These are phyloP conservation scores for Bryopsis sp. DNA, from an alignment of 139 green algal species.

Conservation along the genomic window DNA sequence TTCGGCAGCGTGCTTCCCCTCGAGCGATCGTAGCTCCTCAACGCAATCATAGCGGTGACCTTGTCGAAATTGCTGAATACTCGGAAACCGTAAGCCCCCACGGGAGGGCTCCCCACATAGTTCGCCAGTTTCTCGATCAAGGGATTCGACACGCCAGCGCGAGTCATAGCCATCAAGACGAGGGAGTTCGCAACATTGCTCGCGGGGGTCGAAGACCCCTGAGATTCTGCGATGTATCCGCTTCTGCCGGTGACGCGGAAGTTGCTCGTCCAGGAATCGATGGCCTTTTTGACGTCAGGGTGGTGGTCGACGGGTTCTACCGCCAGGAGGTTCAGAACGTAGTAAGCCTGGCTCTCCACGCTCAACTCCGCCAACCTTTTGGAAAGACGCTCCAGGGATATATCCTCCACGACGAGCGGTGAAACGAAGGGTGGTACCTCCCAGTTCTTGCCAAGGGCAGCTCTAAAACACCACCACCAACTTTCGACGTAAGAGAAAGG, in stretches of 20 bases:
- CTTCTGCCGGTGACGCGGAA: constrained; percentile 34
- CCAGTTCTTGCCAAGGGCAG: no score
- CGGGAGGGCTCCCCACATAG: constrained; percentile 19
- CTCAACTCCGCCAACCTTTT: neutral
- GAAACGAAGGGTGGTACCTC: no score
- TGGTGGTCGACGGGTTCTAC: neutral
- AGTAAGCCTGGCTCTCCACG: constrained; percentile 1
- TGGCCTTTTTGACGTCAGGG: neutral
- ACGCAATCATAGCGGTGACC: constrained; percentile 18
- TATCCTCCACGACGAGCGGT: constrained; percentile 10
- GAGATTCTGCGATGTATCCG: constrained; percentile 32
- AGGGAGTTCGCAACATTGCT: constrained; percentile 21
- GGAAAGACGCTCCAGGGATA: constrained; percentile 21
- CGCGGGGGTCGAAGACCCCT: constrained; percentile 19
- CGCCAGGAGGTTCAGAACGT: constrained; percentile 13
- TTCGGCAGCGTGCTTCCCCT: constrained; percentile 16
- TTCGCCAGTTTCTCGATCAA: constrained; percentile 33
- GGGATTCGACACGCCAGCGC: neutral
- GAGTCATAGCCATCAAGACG: constrained; percentile 19
- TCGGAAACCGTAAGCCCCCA: neutral
- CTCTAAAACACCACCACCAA: no score
- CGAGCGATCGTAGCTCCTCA: constrained; percentile 31
- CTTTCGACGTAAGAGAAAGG: no score
- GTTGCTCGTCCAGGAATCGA: constrained; percentile 12
- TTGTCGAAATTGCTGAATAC: constrained; percentile 9